phyloP scores from a whole-genome alignment of 176 grass and related monocot species.

The barley (Hordeum vulgare) region DNA sequence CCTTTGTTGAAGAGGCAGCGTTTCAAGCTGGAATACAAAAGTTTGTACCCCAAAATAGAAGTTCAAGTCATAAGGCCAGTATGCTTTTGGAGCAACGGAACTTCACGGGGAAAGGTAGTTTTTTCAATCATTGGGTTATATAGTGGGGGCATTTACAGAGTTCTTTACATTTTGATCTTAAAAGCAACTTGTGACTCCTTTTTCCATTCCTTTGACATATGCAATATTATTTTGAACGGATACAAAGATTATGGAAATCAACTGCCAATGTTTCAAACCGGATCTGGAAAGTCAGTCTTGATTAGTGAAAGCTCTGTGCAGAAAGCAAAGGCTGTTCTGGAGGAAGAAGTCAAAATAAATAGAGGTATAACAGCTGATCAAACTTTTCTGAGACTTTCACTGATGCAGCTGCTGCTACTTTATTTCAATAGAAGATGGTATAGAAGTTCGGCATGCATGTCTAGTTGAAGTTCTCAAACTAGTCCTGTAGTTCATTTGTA shows the following conservation, averaged over 20 bases:
- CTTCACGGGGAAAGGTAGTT: conserved; percentile 20
- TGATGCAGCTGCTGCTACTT: background rate
- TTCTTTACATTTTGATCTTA: background rate
- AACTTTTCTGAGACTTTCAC: background rate
- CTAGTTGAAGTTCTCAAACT: background rate
- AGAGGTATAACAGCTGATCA: conserved; percentile 1
- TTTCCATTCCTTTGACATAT: background rate
- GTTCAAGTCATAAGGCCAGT: conserved; percentile 25
- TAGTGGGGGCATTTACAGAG: background rate
- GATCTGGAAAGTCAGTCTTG: conserved; percentile 58
- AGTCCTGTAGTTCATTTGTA: background rate
- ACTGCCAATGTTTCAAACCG: conserved; percentile 58
- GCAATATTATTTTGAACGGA: conserved; percentile 19
- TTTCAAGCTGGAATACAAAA: conserved; percentile 20
- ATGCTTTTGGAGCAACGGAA: conserved; percentile 31
- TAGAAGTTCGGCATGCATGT: background rate
- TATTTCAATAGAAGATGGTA: background rate
- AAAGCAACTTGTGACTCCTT: background rate
- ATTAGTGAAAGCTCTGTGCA: conserved; percentile 41
- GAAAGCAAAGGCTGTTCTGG: conserved; percentile 54
- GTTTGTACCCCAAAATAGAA: background rate
- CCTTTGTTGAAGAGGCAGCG: background rate
- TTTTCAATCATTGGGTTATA: background rate
- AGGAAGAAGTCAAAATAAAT: conserved; percentile 20
- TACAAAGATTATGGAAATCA: conserved; percentile 15